phyloP scores from a whole-genome alignment of 2,329 filamentous ascomycete genomes.

The Stachybotrys chartarum region DNA sequence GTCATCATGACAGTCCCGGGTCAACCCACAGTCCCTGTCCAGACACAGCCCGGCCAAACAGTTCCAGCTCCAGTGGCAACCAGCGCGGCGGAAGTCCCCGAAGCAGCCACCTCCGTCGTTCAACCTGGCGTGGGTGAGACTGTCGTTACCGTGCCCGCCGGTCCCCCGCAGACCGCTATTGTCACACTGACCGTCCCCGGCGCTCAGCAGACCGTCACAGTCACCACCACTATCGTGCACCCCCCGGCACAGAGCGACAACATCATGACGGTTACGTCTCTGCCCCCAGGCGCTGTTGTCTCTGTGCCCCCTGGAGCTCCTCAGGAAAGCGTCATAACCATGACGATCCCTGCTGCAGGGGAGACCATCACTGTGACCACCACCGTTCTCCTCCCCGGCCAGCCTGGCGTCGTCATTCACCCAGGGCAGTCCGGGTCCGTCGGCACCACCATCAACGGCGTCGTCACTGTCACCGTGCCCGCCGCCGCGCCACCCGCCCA shows the following conservation, averaged over 20 bases:
- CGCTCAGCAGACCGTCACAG: constrained; percentile 4
- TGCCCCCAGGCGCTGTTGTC: neutral
- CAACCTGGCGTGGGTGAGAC: neutral
- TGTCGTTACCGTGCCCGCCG: neutral
- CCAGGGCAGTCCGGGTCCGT: neutral
- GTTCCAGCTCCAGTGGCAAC: neutral
- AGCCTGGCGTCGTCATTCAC: neutral
- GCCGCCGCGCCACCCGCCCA: neutral
- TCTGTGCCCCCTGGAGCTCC: neutral
- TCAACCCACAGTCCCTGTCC: neutral
- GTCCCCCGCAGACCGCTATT: neutral
- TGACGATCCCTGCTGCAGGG: constrained; percentile 2
- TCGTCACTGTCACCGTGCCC: constrained; percentile 8
- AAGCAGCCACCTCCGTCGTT: neutral
- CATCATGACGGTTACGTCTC: neutral
- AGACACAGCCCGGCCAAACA: neutral
- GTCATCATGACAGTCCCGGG: neutral
- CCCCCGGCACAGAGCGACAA: constrained; percentile 4
- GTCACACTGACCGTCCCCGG: constrained; percentile 1
- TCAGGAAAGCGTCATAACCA: constrained; percentile 1
- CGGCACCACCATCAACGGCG: neutral
- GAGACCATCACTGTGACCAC: constrained; percentile 1
- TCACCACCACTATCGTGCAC: constrained; percentile 10
- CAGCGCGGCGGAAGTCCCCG: neutral
- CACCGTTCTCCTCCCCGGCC: neutral